A percentile compares a stretch with the other conserved stretches of the same genome.
Conservation (phyloP, 768 basidiomycete species). For the Xerocomus spinulosus region DNA sequence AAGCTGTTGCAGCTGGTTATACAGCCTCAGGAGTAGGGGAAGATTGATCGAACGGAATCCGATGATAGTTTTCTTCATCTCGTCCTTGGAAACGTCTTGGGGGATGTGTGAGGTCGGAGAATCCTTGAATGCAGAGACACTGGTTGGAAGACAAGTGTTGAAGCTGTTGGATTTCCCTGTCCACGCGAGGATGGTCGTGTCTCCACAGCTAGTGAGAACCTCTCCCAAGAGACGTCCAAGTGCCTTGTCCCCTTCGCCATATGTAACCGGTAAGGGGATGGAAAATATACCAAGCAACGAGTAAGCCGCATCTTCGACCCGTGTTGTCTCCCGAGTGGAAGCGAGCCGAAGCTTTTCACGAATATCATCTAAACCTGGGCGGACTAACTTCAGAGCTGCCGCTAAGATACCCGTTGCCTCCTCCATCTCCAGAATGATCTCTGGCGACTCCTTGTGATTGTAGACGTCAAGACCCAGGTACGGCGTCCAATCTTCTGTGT, state of each 20-base stretch:
- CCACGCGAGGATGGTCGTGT: constrained; percentile 2
- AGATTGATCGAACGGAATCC: neutral
- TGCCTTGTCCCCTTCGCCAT: neutral
- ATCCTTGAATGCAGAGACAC: neutral
- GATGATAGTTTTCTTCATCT: neutral
- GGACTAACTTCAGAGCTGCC: neutral
- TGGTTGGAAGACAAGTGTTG: constrained; percentile 2
- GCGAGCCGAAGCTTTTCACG: neutral
- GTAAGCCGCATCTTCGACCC: neutral
- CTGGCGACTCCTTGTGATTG: neutral
- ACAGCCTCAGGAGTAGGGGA: neutral
- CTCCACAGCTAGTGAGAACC: neutral
- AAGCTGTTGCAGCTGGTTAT: neutral
- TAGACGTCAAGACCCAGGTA: neutral
- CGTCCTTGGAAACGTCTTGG: neutral
- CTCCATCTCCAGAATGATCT: neutral
- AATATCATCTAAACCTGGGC: neutral
- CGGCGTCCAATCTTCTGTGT: neutral
- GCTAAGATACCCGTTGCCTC: neutral
- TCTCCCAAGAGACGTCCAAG: neutral
- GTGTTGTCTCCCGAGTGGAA: neutral
- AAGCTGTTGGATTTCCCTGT: neutral
- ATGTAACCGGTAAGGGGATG: neutral
- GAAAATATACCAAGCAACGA: neutral
- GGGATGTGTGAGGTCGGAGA: neutral